phyloP scores from a whole-genome alignment of 768 basidiomycete genomes.

The Roridomyces roridus region DNA sequence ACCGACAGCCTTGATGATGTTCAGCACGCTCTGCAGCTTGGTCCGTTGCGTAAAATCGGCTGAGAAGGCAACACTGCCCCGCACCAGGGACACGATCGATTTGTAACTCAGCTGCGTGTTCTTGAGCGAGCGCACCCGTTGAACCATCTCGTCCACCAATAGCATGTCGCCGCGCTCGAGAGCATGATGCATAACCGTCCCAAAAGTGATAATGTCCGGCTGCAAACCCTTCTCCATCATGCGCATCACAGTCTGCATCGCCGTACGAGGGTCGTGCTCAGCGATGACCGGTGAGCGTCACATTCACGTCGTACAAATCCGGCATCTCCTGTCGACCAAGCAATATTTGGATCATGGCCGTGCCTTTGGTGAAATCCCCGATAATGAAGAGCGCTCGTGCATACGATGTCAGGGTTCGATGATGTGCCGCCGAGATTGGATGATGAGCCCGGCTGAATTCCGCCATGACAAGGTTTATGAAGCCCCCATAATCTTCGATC shows the following conservation, averaged over 20 bases:
- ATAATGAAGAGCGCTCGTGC: slow-evolving; percentile 68
- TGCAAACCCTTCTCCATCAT: slow-evolving; percentile 55
- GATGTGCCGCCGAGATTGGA: slow-evolving; percentile 54
- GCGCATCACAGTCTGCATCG: slow-evolving; percentile 51
- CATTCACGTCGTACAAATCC: slow-evolving; percentile 70
- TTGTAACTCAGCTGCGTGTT: slow-evolving; percentile 48
- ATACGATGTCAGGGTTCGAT: slow-evolving; percentile 61
- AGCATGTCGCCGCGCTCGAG: slow-evolving; percentile 47
- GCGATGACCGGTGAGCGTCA: slow-evolving; percentile 64
- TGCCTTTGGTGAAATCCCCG: slow-evolving; percentile 52
- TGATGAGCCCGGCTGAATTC: slow-evolving; percentile 49
- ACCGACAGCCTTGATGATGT: slow-evolving; percentile 45
- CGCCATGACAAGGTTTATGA: slow-evolving; percentile 51
- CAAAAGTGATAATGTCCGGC: slow-evolving; percentile 63
- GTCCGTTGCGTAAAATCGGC: slow-evolving; percentile 30
- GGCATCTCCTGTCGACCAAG: slow-evolving; percentile 57
- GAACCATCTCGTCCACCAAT: slow-evolving; percentile 51
- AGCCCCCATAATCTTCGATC: slow-evolving; percentile 37
- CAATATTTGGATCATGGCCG: slow-evolving; percentile 52
- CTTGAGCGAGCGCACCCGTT: slow-evolving; percentile 42
- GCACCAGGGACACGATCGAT: slow-evolving; percentile 56
- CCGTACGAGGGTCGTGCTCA: slow-evolving; percentile 51
- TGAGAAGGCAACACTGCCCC: slow-evolving; percentile 39
- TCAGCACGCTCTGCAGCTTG: slow-evolving; percentile 49
- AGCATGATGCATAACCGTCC: slow-evolving; percentile 68